Base-by-base conservation (phyloP, 495 filamentous ascomycete species). In the Penicillium dipodomyicola region DNA sequence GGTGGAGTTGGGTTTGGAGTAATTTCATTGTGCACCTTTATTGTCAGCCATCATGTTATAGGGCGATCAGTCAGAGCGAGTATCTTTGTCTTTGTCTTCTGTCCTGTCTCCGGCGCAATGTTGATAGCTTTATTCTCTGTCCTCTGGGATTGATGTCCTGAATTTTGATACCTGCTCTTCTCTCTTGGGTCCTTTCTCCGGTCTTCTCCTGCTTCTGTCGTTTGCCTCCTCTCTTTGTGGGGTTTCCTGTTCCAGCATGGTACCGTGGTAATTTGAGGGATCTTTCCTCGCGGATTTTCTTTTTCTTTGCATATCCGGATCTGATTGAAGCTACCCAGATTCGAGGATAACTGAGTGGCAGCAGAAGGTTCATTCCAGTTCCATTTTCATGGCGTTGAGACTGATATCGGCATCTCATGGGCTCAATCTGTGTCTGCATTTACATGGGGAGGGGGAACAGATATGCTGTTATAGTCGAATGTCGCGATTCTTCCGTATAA, bases 1-100 rank as follows among this genome's bases (percentile, higher is more conserved):
- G 52, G 32, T 46, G 52, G 52, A 54, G 52, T 54, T 54, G 20
- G 52, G 52, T 45, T 39, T 54, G 30, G 52, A n/a, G 42, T 54
- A n/a, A 47, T 54, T 10, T 27, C 49, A 51, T 41, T 37, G 41
- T 35, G 25, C 19, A 35, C 32, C 20, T 47, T n/a, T 19, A 22
- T 39, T 30, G 40, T 27, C 29, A 35, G 15, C 20, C 44, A 44
- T 54, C 52, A 33, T 54, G 22, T 39, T 40, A 39, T 33, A 27
- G 52, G 43, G 29, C 12, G 19, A 33, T 54, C 45, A 25, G 30
- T 45, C 32, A 25, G 19, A 15, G 37, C 41, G 32, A 46, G 9
- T 40, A 12, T 39, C 42, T 45, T 35, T 41, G 49, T 20, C 35
- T 17, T 41, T 41, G 33, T 20, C 33, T 47, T 14, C 4, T 15